Base-by-base conservation (phyloP, 139 green algal species). In the Trebouxia sp. region DNA sequence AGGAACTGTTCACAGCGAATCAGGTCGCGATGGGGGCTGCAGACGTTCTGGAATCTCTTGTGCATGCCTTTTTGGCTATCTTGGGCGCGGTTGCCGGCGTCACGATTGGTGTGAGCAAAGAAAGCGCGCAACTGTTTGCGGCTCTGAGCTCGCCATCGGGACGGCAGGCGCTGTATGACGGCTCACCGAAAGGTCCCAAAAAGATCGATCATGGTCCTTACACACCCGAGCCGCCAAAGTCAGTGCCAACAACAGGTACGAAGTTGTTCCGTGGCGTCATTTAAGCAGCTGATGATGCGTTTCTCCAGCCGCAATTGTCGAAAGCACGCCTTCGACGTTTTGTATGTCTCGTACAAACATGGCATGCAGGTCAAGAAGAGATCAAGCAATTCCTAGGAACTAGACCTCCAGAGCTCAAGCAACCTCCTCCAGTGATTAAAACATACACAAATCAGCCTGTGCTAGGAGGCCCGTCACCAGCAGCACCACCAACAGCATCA, bases 351-450 rank as follows among this genome's bases (percentile, higher is more conserved):
- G n/a, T n/a, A n/a, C n/a, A n/a, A n/a, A 53, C 15, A 4, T 53
- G 15, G 2, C 47, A 53, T 72, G 32, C 35, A 72, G 62, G 32
- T 12, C 62, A 72, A 43, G 32, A 28, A 1, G 62, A 43, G 32
- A 41, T 72, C 35, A 72, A 72, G 32, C 62, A 72, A 30, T 72
- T 72, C 20, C 20, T 72, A 15, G 62, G 62, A 2, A 72, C 62
- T 14, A 43, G 62, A 35, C 62, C 62, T 72, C 35, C 62, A 30
- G 32, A 45, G 62, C 32, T 45, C 32, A 72, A 72, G 37, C 3
- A 5, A n/a, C 20, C 62, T 41, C 14, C 15, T 24, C 62, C 62
- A 72, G 62, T 38, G 55, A n/a, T 28, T 39, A 8, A n/a, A 66
- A 20, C 26, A 66, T n/a, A 1, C n/a, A 6, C 55, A 39, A 8